Evolutionary conservation across 176 grass and related monocot genomes (phyloP), one percentile per base, ranked within the genome.

Genomic region (Aegilops bicornis): DNA sequence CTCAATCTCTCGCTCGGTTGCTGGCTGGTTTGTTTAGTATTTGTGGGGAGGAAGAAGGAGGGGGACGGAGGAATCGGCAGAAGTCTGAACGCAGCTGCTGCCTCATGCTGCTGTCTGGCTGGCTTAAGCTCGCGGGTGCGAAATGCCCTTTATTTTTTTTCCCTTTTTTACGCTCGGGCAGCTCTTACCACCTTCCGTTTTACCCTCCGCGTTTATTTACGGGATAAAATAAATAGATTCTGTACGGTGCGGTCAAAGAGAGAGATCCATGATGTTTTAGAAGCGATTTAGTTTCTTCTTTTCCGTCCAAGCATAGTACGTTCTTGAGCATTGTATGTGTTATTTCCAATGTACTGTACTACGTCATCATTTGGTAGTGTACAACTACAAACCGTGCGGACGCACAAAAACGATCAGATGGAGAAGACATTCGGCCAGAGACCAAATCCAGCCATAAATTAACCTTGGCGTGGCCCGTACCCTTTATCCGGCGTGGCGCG

Each of bases 81-180:
- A 35, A 35, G 85, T 77, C 69, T 81, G 85, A 81, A 91, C 89
- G 76, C 89, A 52, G 89, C 60, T 10, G 85, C 76, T 4, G 84
- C 16, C 50, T 54, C 50, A 54, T 29, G 25, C 71, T 4, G 54
- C 84, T 67, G 48, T 17, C 64, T 43, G 9, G 7, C 24, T 40
- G n/a, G 69, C 87, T 71, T 85, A 80, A 79, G 64, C 64, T 37
- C 13, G 32, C 10, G 42, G 20, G 79, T 14, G 66, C 29, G 64
- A 84, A 83, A 0, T 36, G 6, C 10, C 39, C 22, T 25, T 14
- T 15, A 8, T 56, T 59, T 20, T 1, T 52, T 45, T 45, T 59
- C 20, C 19, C 0, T 22, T n/a, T 59, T 22, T 59, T 3, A 22
- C 56, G 56, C 56, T 22, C 19, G 40, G 35, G 35, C 35, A 0